A percentile compares a stretch with the other conserved stretches of the same genome.
Evolutionary conservation across 1,284 basidiomycete species (phyloP).

Genomic region (Sanguinoderma infundibulare): DNA sequence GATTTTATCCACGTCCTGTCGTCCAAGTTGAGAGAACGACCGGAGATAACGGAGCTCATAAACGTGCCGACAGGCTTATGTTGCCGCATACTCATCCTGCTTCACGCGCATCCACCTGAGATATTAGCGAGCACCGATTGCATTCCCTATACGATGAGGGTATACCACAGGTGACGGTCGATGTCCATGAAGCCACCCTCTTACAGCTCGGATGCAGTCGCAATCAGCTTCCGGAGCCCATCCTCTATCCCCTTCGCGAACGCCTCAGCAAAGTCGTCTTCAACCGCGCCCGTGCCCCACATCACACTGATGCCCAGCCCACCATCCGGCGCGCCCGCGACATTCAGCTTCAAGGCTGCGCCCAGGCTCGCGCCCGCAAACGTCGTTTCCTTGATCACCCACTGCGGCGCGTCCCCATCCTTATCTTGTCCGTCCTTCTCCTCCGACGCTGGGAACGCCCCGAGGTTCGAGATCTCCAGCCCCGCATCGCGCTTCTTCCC

Average conservation of each 20-base stretch:
- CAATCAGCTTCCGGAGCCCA: constrained; percentile 8
- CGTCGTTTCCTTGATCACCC: constrained; percentile 28
- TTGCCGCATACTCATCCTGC: no score
- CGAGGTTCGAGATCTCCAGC: constrained; percentile 43
- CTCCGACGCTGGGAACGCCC: constrained; percentile 22
- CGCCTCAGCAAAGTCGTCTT: constrained; percentile 34
- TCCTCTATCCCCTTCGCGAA: constrained; percentile 32
- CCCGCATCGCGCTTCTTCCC: constrained; percentile 37
- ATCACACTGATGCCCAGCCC: constrained; percentile 39
- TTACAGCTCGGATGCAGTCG: not conserved
- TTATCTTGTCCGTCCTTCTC: not conserved
- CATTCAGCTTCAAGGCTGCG: constrained; percentile 41
- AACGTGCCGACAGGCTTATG: no score
- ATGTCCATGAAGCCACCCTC: not conserved
- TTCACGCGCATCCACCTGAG: no score
- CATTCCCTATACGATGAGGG: no score
- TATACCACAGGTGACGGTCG: no score
- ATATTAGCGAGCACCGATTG: no score
- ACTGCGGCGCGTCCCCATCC: constrained; percentile 3
- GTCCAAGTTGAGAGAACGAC: no score
- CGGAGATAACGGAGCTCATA: no score
- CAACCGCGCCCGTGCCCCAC: constrained; percentile 39
- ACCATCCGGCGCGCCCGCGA: constrained; percentile 39
- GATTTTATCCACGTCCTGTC: no score
- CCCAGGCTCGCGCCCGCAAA: constrained; percentile 38